Conservation (phyloP, 768 basidiomycete species). For the Russula brevipes region DNA sequence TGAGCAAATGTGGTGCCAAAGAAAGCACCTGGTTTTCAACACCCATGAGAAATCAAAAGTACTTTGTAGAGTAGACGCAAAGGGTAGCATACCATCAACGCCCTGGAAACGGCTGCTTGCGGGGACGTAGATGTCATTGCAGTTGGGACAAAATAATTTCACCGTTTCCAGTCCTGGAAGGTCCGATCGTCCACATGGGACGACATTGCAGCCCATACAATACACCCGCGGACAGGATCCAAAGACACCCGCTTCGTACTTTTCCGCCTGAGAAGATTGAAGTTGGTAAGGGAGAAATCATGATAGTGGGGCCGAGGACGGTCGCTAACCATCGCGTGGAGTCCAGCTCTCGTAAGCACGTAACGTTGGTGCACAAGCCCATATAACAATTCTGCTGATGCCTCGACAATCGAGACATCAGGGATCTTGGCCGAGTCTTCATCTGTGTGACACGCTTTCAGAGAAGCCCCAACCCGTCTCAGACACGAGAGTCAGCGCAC, state of each 20-base stretch:
- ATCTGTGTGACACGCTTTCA: constrained; percentile 39
- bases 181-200: constrained; percentile 94
- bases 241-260: constrained; percentile 88
- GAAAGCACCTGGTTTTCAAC: constrained; percentile 70
- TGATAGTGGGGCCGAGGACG: constrained; percentile 16
- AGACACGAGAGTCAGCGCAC: constrained; percentile 44
- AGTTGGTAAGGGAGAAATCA: constrained; percentile 14
- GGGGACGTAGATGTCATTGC: constrained; percentile 94
- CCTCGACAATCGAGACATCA: constrained; percentile 97
- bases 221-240: constrained; percentile 95
- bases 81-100: constrained; percentile 71
- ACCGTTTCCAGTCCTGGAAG: constrained; percentile 96
- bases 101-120: constrained; percentile 94
- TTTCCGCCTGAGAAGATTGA: constrained; percentile 66
- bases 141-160: constrained; percentile 96
- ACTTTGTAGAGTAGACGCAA: constrained; percentile 1
- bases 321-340: constrained; percentile 82
- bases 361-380: constrained; percentile 97
- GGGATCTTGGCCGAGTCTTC: constrained; percentile 96
- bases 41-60: not conserved
- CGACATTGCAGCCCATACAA: constrained; percentile 81
- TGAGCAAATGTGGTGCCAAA: constrained; percentile 99
- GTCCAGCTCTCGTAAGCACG: constrained; percentile 89
- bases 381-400: constrained; percentile 94
- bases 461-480: constrained; percentile 20